phyloP scores from a whole-genome alignment of 345 rosid genomes.

The Angophora floribunda region DNA sequence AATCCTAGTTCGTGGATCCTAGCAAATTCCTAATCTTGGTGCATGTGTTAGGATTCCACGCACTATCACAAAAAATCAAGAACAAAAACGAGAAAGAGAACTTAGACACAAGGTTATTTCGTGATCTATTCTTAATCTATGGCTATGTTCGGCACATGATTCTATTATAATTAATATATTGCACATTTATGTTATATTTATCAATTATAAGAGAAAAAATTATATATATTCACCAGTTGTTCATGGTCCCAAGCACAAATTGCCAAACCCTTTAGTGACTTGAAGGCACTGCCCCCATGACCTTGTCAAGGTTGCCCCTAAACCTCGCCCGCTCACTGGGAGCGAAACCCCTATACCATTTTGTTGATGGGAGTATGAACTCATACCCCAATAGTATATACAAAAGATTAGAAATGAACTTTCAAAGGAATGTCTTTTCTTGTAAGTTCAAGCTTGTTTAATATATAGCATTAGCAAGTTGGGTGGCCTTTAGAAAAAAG shows the following conservation, averaged over 20 bases:
- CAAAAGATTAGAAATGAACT: background rate
- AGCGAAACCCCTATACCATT: too few relatives aligned
- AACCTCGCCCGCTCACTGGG: too few relatives aligned
- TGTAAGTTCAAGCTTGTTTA: background rate
- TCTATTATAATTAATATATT: too few relatives aligned
- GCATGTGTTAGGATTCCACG: background rate
- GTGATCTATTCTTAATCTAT: accelerated
- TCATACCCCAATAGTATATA: background rate
- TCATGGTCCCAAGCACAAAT: background rate
- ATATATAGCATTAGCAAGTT: background rate
- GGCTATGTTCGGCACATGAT: too few relatives aligned
- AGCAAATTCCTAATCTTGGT: background rate
- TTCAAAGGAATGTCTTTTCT: background rate
- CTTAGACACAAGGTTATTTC: background rate
- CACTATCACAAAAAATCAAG: background rate
- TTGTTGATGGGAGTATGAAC: accelerated
- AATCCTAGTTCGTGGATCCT: background rate
- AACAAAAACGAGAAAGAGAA: background rate
- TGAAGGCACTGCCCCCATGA: background rate
- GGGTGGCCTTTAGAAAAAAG: background rate
- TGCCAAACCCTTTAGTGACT: background rate
- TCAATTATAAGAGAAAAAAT: background rate
- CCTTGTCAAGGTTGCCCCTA: too few relatives aligned
- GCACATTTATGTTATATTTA: too few relatives aligned
- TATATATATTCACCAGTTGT: too few relatives aligned